phyloP scores from a whole-genome alignment of 1,139 yeast genomes.

The Saccharomyces hybrid region DNA sequence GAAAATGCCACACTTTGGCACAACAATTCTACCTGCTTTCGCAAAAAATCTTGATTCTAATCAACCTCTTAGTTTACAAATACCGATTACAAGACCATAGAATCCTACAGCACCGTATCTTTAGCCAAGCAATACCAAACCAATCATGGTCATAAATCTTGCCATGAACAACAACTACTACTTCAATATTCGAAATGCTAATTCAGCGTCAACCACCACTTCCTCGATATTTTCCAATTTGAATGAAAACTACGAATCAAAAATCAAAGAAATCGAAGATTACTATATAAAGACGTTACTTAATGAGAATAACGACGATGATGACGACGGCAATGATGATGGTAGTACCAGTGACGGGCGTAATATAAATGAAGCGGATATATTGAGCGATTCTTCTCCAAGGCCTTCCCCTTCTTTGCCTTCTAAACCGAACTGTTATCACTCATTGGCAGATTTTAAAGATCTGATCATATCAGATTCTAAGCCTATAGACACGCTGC shows the following conservation, averaged over 20 bases:
- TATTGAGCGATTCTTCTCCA: not conserved
- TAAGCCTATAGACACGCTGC: not conserved
- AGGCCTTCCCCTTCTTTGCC: not conserved
- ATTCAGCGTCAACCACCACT: constrained; percentile 12
- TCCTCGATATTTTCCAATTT: constrained; percentile 25
- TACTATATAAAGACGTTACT: constrained; percentile 29
- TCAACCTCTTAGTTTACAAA: not conserved
- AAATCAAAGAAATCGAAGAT: constrained; percentile 30
- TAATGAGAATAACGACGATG: constrained; percentile 15
- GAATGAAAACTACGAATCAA: constrained; percentile 18
- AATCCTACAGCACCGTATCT: not conserved
- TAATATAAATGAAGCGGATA: not conserved
- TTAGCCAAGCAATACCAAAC: not conserved
- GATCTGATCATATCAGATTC: not conserved
- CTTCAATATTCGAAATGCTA: not conserved
- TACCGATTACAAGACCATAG: not conserved
- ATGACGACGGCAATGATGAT: not conserved
- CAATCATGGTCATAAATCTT: not conserved
- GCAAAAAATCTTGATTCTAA: not conserved
- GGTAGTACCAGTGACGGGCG: not conserved
- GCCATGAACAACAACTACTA: constrained; percentile 5
- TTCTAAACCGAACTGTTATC: not conserved
- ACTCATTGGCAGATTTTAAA: not conserved
- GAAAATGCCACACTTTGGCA: not conserved
- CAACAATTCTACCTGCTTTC: not conserved